phyloP scores from a whole-genome alignment of 192 early-diverging fungal genomes.

The Backusella australiensis region DNA sequence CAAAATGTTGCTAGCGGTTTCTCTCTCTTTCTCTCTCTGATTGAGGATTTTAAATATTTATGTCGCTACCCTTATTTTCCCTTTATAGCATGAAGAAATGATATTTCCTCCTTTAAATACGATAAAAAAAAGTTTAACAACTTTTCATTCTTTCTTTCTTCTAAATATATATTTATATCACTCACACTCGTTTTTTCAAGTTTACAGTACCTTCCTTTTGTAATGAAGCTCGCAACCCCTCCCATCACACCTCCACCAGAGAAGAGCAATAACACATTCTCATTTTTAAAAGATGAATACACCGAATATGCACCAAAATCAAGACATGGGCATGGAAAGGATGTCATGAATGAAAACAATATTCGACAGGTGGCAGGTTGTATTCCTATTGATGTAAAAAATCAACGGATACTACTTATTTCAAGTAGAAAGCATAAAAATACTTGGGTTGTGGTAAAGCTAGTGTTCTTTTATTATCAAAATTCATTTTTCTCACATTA shows the following conservation, averaged over 20 bases:
- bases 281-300: not conserved
- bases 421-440: conserved; percentile 41
- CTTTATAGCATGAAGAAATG: not conserved
- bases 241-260: not conserved
- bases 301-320: conserved; percentile 11
- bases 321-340: conserved; percentile 16
- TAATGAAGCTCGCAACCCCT: not conserved
- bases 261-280: not conserved
- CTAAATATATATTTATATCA: not conserved
- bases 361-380: conserved; percentile 43
- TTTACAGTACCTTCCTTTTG: not conserved
- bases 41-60: not conserved
- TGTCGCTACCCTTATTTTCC: not conserved
- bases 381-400: conserved; percentile 42
- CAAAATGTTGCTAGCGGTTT: not conserved
- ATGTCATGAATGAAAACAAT: conserved; percentile 12
- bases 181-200: not conserved
- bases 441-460: conserved; percentile 44
- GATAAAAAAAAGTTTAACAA: not conserved
- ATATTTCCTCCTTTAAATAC: not conserved
- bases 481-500: not conserved
- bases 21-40: not conserved
- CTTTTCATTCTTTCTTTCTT: not conserved
- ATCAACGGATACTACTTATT: conserved; percentile 43
- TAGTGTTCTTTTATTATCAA: not conserved